phyloP scores from a whole-genome alignment of 148 eudicot species.

The Talinum fruticosum region DNA sequence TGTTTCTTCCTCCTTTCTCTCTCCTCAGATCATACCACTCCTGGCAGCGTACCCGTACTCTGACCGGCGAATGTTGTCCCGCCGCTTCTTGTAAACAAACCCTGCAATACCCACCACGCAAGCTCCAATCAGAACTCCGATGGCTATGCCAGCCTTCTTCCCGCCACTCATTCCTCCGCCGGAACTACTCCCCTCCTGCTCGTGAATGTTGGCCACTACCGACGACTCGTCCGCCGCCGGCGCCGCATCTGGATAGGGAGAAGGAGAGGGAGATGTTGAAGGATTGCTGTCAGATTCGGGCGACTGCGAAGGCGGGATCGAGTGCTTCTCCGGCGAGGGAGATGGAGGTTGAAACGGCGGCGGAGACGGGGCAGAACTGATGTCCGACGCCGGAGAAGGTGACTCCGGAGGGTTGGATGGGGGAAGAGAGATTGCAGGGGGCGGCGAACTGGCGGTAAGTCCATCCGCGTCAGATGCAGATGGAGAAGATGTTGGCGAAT shows the following conservation, averaged over 20 bases:
- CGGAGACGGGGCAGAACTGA: slow-evolving; percentile 7
- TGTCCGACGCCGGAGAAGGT: slow-evolving; percentile 10
- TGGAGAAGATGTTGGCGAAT: neutral
- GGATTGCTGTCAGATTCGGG: neutral
- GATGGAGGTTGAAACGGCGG: neutral
- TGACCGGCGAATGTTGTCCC: slow-evolving; percentile 48
- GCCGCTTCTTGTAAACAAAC: slow-evolving; percentile 53
- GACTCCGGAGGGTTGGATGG: slow-evolving; percentile 9
- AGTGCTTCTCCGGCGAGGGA: neutral
- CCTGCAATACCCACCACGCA: slow-evolving; percentile 40
- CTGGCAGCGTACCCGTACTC: slow-evolving; percentile 49
- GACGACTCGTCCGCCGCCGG: slow-evolving; percentile 12
- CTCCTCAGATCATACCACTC: slow-evolving; percentile 23
- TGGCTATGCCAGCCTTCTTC: slow-evolving; percentile 46
- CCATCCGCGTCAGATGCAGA: neutral
- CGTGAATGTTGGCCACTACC: neutral
- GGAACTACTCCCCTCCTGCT: slow-evolving; percentile 4
- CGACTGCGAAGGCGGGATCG: neutral
- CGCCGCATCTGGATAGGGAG: slow-evolving; percentile 3
- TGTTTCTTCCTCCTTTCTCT: neutral
- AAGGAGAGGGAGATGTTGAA: slow-evolving; percentile 14
- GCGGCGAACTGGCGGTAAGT: neutral
- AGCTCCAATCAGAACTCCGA: slow-evolving; percentile 42
- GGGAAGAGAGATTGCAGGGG: neutral
- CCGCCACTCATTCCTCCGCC: slow-evolving; percentile 32